Evolutionary conservation across 2,329 filamentous ascomycete species (phyloP).

Genomic region (Trichoderma oligosporum): DNA sequence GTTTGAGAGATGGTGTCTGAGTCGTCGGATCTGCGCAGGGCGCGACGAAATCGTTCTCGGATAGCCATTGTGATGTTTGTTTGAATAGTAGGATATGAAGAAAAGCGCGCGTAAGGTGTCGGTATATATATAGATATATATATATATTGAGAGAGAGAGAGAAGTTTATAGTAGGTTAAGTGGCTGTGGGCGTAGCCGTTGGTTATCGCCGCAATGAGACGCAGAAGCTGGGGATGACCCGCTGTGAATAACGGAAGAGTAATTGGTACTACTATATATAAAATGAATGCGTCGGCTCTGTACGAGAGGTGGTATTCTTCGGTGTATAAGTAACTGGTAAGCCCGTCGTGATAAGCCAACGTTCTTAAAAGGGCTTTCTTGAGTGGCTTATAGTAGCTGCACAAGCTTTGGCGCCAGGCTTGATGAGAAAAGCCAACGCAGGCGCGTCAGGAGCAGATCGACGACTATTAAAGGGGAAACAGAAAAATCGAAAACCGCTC

Average conservation of each 20-base stretch:
- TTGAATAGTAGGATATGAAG: not conserved
- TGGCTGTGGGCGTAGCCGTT: not conserved
- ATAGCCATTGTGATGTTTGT: conserved; percentile 36
- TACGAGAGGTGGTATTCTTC: no score
- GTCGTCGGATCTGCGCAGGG: conserved; percentile 36
- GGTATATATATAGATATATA: not conserved
- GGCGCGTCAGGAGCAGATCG: conserved; percentile 17
- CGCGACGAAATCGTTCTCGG: conserved; percentile 41
- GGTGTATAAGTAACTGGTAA: no score
- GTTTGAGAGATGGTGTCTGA: conserved; percentile 33
- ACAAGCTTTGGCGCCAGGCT: conserved; percentile 11
- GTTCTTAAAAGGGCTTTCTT: not conserved
- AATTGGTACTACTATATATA: no score
- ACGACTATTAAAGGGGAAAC: conserved; percentile 16
- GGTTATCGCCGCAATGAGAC: not conserved
- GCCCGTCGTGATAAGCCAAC: not conserved
- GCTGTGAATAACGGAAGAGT: no score
- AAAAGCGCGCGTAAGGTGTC: not conserved
- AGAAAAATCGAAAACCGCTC: conserved; percentile 15
- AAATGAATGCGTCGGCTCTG: no score
- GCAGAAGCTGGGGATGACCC: no score
- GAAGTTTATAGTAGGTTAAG: no score
- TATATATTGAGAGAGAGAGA: no score
- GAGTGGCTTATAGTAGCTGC: not conserved
- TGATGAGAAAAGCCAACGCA: conserved; percentile 2